Base-by-base conservation (phyloP, 306 rosid species). In the Inga leiocalycina region DNA sequence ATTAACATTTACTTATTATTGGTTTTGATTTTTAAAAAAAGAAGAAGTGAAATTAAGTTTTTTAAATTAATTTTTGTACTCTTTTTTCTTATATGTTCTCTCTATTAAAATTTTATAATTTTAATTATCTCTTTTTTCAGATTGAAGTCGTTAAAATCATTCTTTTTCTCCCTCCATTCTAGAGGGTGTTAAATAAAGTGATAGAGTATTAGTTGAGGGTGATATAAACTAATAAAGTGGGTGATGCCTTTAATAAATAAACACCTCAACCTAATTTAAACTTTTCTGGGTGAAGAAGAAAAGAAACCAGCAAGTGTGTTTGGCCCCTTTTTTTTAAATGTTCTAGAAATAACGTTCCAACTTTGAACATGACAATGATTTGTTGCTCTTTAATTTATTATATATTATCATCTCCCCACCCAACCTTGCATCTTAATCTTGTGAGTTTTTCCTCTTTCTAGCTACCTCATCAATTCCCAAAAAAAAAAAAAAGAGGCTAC, bases 321-420 rank as follows among this genome's bases (percentile, higher is more conserved):
- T 48, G 19, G 54, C 59, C 20, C 0, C 1, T 52, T 52, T 52
- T 49, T 62, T 44, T 35, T 35, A 35, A 39, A 74, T 73, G 67
- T 75, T 81, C 59, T 81, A 75, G 71, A 82, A 75, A 67, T 22
- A n/a, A 15, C 15, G 34, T 75, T 76, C 56, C 75, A 66, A 76
- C 77, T 52, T 75, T 54, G 81, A 22, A 82, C 64, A 13, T 10
- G 34, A 30, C 46, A 34, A 35, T 20, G 56, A 37, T 74, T 35
- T 48, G 45, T 24, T 56, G 52, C 6, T 6, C 79, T 44, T 46
- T 20, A n/a, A 71, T 43, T 43, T 10, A 71, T 20, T 56, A 7
- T 62, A 72, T 43, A 72, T 43, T n/a, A 43, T 12, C 57, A 12
- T 74, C 54, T 16, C 67, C 54, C 54, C 56, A 73, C 65, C 79